phyloP scores from a whole-genome alignment of 805 yeast genomes.

The Metschnikowia kofuensis region DNA sequence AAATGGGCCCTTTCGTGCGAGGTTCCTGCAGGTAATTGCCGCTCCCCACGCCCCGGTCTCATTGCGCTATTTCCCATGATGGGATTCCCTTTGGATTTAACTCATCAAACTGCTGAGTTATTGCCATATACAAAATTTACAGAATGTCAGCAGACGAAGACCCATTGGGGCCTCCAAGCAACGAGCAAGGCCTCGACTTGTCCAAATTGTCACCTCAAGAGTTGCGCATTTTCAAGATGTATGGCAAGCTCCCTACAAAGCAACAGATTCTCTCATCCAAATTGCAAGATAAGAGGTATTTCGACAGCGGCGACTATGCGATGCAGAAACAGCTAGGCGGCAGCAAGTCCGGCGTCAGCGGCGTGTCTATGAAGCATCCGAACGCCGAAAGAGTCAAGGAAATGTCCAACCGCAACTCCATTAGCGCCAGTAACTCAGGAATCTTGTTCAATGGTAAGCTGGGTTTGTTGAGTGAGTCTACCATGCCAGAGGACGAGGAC shows the following conservation, averaged over 20 bases:
- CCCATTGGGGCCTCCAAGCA: constrained; percentile 49
- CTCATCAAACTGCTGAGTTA: too few species aligned
- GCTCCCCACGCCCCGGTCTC: too few species aligned
- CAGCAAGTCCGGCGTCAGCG: constrained; percentile 29
- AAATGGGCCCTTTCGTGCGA: too few species aligned
- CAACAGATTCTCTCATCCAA: constrained; percentile 73
- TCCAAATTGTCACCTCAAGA: constrained; percentile 74
- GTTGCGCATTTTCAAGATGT: constrained; percentile 68
- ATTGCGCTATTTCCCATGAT: too few species aligned
- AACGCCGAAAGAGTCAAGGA: constrained; percentile 59
- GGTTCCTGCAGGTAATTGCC: too few species aligned
- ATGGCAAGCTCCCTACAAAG: constrained; percentile 82
- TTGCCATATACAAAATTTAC: not conserved
- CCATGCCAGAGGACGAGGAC: constrained; percentile 20
- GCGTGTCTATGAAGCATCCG: constrained; percentile 45
- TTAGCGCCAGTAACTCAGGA: constrained; percentile 47
- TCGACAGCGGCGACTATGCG: constrained; percentile 94
- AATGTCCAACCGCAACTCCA: constrained; percentile 54
- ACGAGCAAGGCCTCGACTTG: constrained; percentile 48
- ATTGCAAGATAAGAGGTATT: constrained; percentile 83
- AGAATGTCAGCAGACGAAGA: constrained; percentile 40
- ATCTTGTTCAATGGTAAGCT: constrained; percentile 49
- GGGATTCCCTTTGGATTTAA: too few species aligned
- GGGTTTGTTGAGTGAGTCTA: constrained; percentile 52
- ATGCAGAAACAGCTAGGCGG: constrained; percentile 52